Evolutionary conservation across 2,329 filamentous ascomycete species (phyloP).

Genomic region (Aurifilum marmelostoma): DNA sequence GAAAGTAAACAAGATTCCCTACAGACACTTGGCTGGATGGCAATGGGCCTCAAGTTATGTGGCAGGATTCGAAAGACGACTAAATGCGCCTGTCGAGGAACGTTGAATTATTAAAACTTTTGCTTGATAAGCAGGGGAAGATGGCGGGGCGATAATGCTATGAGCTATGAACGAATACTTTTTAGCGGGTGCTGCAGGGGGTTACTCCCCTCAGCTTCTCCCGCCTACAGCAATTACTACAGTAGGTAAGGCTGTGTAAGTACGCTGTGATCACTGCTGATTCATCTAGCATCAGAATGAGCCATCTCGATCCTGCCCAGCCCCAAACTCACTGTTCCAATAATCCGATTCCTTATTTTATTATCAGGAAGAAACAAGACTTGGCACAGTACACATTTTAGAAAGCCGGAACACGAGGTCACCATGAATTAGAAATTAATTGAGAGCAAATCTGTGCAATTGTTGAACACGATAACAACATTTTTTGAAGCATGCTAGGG

Average conservation of each 20-base stretch:
- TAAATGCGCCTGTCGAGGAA: background rate
- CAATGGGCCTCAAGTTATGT: constrained; percentile 2
- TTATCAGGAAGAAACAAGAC: too few relatives aligned
- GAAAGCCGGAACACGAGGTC: too few relatives aligned
- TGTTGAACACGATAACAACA: background rate
- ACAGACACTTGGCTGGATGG: too few relatives aligned
- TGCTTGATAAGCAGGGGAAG: constrained; percentile 29
- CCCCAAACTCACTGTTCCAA: background rate
- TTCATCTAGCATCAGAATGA: constrained; percentile 10
- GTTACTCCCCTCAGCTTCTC: background rate
- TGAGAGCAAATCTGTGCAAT: background rate
- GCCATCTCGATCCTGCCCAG: constrained; percentile 2
- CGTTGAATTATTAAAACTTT: constrained; percentile 29
- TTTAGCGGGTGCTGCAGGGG: constrained; percentile 11
- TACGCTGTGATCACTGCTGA: background rate
- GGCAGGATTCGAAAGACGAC: background rate
- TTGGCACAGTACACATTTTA: too few relatives aligned
- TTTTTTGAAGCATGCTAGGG: background rate
- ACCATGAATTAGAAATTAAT: background rate
- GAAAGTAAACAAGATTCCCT: background rate
- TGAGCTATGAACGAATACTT: background rate
- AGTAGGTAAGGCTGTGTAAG: background rate
- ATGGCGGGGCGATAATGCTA: constrained; percentile 23
- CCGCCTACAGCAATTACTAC: background rate
- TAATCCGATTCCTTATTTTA: background rate